These are phyloP conservation scores for Myxozyma monticola DNA, from an alignment of 805 yeast species.

Conservation along the genomic window DNA sequence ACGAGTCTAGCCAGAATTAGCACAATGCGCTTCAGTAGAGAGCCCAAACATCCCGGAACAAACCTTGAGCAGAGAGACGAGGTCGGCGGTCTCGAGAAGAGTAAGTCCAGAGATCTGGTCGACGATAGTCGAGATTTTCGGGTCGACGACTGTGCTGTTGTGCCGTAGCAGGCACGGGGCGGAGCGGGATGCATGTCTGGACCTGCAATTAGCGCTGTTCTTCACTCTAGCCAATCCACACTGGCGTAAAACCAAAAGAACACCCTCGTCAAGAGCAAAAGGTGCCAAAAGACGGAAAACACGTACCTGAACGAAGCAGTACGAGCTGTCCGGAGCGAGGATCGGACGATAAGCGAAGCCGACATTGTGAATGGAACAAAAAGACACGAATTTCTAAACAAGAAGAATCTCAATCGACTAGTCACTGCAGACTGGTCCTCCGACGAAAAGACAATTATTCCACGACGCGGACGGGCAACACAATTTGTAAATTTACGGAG, in stretches of 20 bases:
- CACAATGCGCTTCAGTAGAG: background rate
- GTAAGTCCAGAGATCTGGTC: constrained; percentile 87
- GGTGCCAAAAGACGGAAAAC: background rate
- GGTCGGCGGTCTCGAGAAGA: constrained; percentile 86
- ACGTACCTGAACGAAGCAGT: constrained; percentile 15
- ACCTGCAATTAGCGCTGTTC: no score
- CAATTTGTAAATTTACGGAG: no score
- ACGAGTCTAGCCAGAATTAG: constrained; percentile 44
- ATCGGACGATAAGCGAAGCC: constrained; percentile 2
- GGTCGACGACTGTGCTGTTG: constrained; percentile 55
- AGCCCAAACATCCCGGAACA: constrained; percentile 38
- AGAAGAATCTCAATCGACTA: no score
- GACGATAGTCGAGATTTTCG: constrained; percentile 84
- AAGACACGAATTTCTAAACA: no score
- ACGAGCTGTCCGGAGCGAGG: constrained; percentile 13
- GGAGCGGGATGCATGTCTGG: no score
- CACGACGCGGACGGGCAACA: no score
- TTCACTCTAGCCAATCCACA: no score
- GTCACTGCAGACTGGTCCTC: no score
- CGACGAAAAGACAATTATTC: no score
- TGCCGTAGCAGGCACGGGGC: constrained; percentile 34
- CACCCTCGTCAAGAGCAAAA: background rate
- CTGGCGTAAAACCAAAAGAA: background rate
- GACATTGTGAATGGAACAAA: constrained; percentile 13
- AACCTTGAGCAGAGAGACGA: constrained; percentile 57